Evolutionary conservation across 495 filamentous ascomycete species (phyloP).

Genomic region (Rhypophila decipiens): DNA sequence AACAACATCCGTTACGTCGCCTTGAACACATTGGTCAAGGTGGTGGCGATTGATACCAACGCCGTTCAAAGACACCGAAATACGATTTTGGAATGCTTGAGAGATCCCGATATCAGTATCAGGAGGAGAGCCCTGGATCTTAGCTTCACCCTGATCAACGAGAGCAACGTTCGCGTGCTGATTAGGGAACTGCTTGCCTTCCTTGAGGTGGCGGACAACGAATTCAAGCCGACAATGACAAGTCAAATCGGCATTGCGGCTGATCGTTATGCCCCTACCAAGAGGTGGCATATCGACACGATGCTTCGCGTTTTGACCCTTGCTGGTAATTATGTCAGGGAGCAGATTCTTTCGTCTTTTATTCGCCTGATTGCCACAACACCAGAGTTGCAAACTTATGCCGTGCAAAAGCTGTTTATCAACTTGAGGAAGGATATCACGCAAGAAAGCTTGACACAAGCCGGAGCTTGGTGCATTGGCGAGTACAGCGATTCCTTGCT

Average conservation of each 20-base stretch:
- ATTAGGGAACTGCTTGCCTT: constrained; percentile 91
- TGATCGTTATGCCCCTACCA: constrained; percentile 90
- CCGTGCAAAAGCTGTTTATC: constrained; percentile 87
- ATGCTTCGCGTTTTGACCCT: constrained; percentile 92
- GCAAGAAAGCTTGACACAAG: constrained; percentile 88
- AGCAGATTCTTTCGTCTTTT: constrained; percentile 95
- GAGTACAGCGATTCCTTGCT: constrained; percentile 91
- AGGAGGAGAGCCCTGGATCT: constrained; percentile 88
- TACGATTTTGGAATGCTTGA: constrained; percentile 91
- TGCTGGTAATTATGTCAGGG: constrained; percentile 94
- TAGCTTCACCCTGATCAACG: constrained; percentile 97
- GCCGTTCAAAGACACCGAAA: constrained; percentile 95
- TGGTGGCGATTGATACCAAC: constrained; percentile 95
- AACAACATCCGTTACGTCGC: constrained; percentile 99
- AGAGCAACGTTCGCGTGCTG: constrained; percentile 86
- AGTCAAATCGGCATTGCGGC: constrained; percentile 95
- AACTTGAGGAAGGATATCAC: constrained; percentile 92
- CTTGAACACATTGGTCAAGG: constrained; percentile 94
- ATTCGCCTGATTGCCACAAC: constrained; percentile 92
- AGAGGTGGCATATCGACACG: constrained; percentile 97
- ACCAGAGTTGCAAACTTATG: constrained; percentile 91
- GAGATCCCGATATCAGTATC: constrained; percentile 99
- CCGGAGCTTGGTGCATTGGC: constrained; percentile 96
- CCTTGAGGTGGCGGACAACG: constrained; percentile 92
- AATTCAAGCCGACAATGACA: constrained; percentile 97